Evolutionary conservation across 2,329 filamentous ascomycete genomes (phyloP).

Genomic region (Beauveria bassiana): DNA sequence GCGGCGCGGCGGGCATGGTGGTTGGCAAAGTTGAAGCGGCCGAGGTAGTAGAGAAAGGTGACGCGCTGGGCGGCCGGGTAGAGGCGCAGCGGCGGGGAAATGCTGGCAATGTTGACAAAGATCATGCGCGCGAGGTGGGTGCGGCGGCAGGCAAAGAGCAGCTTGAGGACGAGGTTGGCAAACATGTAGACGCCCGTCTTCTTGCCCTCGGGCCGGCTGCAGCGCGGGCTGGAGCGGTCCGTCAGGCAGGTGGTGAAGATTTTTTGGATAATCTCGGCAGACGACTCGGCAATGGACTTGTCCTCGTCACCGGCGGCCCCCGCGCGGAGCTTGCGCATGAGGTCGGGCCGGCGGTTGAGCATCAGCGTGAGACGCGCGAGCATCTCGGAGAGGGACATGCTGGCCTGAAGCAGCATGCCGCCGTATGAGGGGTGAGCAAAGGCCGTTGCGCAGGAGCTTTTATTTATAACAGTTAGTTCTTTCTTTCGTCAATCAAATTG

Average conservation of each 20-base stretch:
- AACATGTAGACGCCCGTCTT: slow-evolving; percentile 85
- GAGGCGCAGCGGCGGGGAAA: slow-evolving; percentile 69
- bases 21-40: slow-evolving; percentile 80
- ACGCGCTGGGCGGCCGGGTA: slow-evolving; percentile 84
- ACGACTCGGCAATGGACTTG: slow-evolving; percentile 75
- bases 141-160: slow-evolving; percentile 82
- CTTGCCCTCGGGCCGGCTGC: slow-evolving; percentile 68
- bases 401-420: slow-evolving; percentile 72
- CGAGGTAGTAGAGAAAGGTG: slow-evolving; percentile 90
- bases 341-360: slow-evolving; percentile 70
- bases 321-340: slow-evolving; percentile 59
- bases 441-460: slow-evolving; percentile 73
- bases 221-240: slow-evolving; percentile 60
- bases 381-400: slow-evolving; percentile 72
- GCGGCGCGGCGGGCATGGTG: slow-evolving; percentile 74
- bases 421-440: slow-evolving; percentile 74
- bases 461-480: not conserved
- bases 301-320: slow-evolving; percentile 45
- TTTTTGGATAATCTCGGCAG: slow-evolving; percentile 81
- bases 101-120: slow-evolving; percentile 78
- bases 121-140: slow-evolving; percentile 79
- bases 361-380: slow-evolving; percentile 78
- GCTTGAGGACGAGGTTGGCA: slow-evolving; percentile 81
- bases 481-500: not conserved
- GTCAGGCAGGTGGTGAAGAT: slow-evolving; percentile 87